phyloP scores from a whole-genome alignment of 2,329 filamentous ascomycete species.

The Xylariaceae sp. region DNA sequence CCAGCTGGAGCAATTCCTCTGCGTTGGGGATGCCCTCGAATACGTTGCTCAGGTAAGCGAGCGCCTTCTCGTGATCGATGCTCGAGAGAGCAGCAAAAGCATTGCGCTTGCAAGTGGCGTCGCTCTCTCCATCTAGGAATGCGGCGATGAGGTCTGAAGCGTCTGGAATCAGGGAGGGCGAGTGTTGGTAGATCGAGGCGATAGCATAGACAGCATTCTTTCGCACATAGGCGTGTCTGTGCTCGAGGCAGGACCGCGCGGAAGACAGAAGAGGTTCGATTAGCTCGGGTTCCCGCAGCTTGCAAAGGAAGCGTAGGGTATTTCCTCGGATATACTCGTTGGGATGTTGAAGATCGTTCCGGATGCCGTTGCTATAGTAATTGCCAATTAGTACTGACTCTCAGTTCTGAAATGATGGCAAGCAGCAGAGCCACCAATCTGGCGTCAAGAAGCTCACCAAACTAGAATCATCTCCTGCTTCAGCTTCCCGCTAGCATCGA shows the following conservation, averaged over 20 bases:
- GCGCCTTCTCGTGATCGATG: constrained; percentile 89
- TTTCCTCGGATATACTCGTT: constrained; percentile 99
- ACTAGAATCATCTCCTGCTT: constrained; percentile 99
- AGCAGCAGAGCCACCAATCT: not conserved
- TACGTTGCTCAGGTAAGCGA: constrained; percentile 79
- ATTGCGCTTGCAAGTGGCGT: constrained; percentile 95
- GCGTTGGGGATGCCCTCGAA: constrained; percentile 93
- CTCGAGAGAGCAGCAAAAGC: constrained; percentile 86
- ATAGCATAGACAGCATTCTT: constrained; percentile 98
- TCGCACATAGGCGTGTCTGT: constrained; percentile 94
- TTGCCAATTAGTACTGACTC: constrained; percentile 8
- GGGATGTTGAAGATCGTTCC: constrained; percentile 92
- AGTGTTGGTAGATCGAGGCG: constrained; percentile 86
- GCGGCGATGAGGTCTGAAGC: constrained; percentile 84
- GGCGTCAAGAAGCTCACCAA: constrained; percentile 56
- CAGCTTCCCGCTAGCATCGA: constrained; percentile 84
- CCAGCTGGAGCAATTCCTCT: constrained; percentile 87
- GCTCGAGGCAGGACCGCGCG: constrained; percentile 85
- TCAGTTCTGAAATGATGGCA: not conserved
- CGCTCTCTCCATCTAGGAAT: constrained; percentile 86
- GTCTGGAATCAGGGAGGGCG: constrained; percentile 87
- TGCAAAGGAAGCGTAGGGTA: constrained; percentile 95
- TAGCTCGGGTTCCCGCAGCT: constrained; percentile 89
- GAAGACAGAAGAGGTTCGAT: constrained; percentile 94
- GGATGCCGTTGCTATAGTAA: constrained; percentile 77